A percentile compares a stretch with the other conserved stretches of the same genome.
Evolutionary conservation across 352 stramenopile genomes (phyloP).

Genomic region (Phytophthora sojae): DNA sequence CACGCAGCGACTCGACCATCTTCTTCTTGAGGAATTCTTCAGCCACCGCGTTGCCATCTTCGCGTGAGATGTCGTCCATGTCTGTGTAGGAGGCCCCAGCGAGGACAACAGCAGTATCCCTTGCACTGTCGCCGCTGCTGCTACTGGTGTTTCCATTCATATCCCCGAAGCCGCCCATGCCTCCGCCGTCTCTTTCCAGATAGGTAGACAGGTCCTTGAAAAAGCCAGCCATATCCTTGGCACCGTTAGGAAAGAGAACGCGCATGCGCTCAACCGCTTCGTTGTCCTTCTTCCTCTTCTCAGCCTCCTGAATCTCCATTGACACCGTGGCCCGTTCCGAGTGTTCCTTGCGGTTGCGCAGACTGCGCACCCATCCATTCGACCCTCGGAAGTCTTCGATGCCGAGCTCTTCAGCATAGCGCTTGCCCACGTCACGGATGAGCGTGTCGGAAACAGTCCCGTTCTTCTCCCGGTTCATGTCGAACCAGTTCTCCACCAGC

Average conservation of each 20-base stretch:
- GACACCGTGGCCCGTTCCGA: conserved; percentile 55
- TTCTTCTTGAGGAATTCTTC: conserved; percentile 81
- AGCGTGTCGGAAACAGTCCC: conserved; percentile 71
- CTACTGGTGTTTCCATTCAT: conserved; percentile 23
- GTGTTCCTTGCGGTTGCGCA: conserved; percentile 82
- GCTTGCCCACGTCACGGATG: conserved; percentile 79
- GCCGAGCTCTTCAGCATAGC: conserved; percentile 74
- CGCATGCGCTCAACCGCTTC: conserved; percentile 83
- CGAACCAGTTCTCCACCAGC: conserved; percentile 87
- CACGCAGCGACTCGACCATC: conserved; percentile 73
- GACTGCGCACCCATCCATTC: conserved; percentile 82
- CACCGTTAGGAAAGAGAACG: conserved; percentile 66
- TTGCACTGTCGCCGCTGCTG: conserved; percentile 24
- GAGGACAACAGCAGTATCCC: conserved; percentile 26
- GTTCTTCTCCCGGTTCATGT: conserved; percentile 81
- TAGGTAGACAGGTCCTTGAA: conserved; percentile 82
- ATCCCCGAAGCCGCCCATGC: conserved; percentile 29
- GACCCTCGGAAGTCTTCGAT: conserved; percentile 82
- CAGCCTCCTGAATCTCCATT: conserved; percentile 60
- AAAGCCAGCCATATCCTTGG: conserved; percentile 77
- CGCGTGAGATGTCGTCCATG: conserved; percentile 30
- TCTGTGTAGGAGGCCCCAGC: conserved; percentile 43
- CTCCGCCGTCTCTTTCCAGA: conserved; percentile 64
- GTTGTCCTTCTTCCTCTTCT: conserved; percentile 74
- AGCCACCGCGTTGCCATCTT: conserved; percentile 49